Evolutionary conservation across 2,329 filamentous ascomycete genomes (phyloP).

Genomic region (Phaeosphaeriaceae sp.): DNA sequence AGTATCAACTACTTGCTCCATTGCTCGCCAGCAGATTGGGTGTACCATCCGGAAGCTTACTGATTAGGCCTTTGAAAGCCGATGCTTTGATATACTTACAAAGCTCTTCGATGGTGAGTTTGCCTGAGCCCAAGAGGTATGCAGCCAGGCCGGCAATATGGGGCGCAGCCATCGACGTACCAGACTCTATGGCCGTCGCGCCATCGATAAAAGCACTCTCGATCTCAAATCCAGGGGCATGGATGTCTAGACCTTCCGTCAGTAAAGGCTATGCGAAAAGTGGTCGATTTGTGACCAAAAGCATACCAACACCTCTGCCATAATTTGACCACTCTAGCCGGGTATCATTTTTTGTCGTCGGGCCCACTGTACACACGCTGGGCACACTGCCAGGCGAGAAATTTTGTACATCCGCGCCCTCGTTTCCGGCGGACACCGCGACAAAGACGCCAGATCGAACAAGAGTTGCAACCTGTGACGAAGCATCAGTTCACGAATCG

Average conservation of each 20-base stretch:
- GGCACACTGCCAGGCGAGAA: conserved; percentile 45
- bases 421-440: conserved; percentile 51
- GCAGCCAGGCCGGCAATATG: conserved; percentile 75
- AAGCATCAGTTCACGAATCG: not conserved
- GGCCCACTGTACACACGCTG: conserved; percentile 48
- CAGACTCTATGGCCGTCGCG: conserved; percentile 59
- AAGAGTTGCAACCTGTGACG: conserved; percentile 35
- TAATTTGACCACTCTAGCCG: conserved; percentile 47
- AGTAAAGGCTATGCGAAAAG: not conserved
- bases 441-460: conserved; percentile 48
- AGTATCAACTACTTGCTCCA: not conserved
- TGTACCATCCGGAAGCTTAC: not conserved
- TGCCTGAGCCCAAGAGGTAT: conserved; percentile 63
- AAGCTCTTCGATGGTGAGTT: not conserved
- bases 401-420: conserved; percentile 35
- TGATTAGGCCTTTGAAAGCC: not conserved
- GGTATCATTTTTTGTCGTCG: conserved; percentile 38
- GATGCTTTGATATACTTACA: not conserved
- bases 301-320: conserved; percentile 43
- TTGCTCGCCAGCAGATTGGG: not conserved
- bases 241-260: conserved; percentile 44
- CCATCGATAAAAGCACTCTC: conserved; percentile 55
- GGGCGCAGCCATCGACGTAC: conserved; percentile 72
- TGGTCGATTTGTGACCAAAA: not conserved
- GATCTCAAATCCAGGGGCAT: conserved; percentile 56